Percentiles rank a stretch among this genome's conserved stretches.
phyloP scores from a whole-genome alignment of 2,329 filamentous ascomycete genomes.

The Aureobasidium sp. region DNA sequence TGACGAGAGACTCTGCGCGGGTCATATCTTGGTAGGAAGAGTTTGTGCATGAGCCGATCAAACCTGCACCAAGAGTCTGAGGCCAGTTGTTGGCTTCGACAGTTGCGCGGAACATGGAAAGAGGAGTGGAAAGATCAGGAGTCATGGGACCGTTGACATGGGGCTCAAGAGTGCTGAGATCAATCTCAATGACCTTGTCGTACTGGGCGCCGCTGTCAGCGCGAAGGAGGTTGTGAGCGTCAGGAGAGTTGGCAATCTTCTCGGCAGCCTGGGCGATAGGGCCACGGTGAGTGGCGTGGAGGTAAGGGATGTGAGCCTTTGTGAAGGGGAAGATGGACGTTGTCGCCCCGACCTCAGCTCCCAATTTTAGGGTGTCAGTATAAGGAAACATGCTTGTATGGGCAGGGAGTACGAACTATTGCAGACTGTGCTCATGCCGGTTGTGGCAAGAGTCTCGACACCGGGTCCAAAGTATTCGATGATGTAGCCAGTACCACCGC shows the following conservation, averaged over 20 bases:
- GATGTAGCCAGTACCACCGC: constrained; percentile 96
- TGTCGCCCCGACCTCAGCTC: constrained; percentile 82
- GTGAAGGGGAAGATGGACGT: constrained; percentile 98
- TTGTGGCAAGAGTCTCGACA: constrained; percentile 77
- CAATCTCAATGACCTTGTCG: constrained; percentile 96
- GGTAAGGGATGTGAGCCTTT: constrained; percentile 98
- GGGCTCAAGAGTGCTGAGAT: constrained; percentile 94
- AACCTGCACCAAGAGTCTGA: constrained; percentile 93
- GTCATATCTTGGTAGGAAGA: constrained; percentile 91
- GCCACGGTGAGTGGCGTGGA: constrained; percentile 88
- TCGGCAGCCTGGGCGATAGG: no score
- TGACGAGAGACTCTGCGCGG: constrained; percentile 90
- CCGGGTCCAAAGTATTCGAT: constrained; percentile 81
- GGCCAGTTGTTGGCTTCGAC: constrained; percentile 98
- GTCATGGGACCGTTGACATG: constrained; percentile 99
- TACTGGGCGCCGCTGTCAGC: constrained; percentile 97
- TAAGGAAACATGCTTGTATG: constrained; percentile 41
- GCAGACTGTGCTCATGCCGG: constrained; percentile 77
- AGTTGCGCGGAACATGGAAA: constrained; percentile 96
- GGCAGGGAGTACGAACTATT: constrained; percentile 38
- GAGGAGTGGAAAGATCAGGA: constrained; percentile 96
- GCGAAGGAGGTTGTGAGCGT: no score
- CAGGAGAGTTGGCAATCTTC: no score
- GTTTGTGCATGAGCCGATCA: constrained; percentile 99
- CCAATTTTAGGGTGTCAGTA: constrained; percentile 23